These are phyloP conservation scores for Zelonia costaricensis DNA, from an alignment of 208 protist genomes.

Conservation along the genomic window DNA sequence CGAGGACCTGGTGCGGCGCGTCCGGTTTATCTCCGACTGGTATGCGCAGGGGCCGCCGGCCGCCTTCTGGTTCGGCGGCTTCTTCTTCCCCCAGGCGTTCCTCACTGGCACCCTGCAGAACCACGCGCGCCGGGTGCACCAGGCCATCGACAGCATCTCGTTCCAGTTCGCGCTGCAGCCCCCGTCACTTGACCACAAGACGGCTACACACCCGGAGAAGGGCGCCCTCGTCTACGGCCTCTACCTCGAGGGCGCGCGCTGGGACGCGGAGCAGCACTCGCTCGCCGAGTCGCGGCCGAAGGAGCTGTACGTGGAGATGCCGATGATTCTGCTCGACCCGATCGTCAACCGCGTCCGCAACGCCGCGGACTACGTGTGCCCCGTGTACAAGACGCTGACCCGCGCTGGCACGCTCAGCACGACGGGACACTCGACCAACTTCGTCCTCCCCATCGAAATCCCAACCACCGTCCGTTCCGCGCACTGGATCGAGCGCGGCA, in stretches of 20 bases:
- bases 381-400: conserved; percentile 97
- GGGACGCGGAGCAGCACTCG: conserved; percentile 71
- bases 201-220: conserved; percentile 38
- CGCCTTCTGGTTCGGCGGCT: conserved; percentile 96
- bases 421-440: conserved; percentile 99
- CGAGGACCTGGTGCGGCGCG: conserved; percentile 92
- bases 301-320: conserved; percentile 94
- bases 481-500: conserved; percentile 96
- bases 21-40: conserved; percentile 91
- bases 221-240: conserved; percentile 94
- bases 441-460: conserved; percentile 95
- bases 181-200: conserved; percentile 16
- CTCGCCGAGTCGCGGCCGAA: conserved; percentile 95
- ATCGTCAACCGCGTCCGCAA: conserved; percentile 53
- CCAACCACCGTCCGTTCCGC: conserved; percentile 79
- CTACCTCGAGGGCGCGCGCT: conserved; percentile 96
- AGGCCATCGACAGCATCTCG: conserved; percentile 96
- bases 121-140: conserved; percentile 92
- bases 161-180: conserved; percentile 88
- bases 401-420: conserved; percentile 96
- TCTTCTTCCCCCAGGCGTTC: conserved; percentile 98
- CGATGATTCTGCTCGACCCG: conserved; percentile 93
- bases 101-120: conserved; percentile 97
- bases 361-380: conserved; percentile 91
- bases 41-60: conserved; percentile 84